Conservation (phyloP, 108 stramenopile species). For the Cyclotella atomus region DNA sequence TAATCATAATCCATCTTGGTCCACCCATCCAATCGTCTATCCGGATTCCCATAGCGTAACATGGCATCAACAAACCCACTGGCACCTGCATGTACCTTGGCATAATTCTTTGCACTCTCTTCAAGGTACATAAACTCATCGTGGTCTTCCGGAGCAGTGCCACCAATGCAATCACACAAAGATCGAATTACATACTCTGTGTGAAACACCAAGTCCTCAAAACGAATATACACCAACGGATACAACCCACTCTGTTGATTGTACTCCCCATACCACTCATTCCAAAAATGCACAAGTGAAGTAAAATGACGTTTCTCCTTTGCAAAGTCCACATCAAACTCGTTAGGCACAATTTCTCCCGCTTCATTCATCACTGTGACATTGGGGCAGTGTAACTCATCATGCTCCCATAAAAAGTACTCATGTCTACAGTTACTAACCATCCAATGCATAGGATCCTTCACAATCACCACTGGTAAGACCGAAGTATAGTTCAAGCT, state of each 20-base stretch:
- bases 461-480: slow-evolving; percentile 68
- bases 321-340: slow-evolving; percentile 56
- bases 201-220: slow-evolving; percentile 76
- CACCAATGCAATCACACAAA: slow-evolving; percentile 78
- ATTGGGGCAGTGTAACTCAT: slow-evolving; percentile 19
- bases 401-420: slow-evolving; percentile 61
- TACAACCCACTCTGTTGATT: slow-evolving; percentile 18
- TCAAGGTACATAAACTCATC: slow-evolving; percentile 51
- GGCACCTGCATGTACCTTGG: slow-evolving; percentile 31
- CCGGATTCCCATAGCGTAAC: slow-evolving; percentile 20
- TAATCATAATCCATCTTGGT: slow-evolving; percentile 15
- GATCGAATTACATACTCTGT: slow-evolving; percentile 47
- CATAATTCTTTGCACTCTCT: slow-evolving; percentile 59
- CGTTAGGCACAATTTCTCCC: background rate
- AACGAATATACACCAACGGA: slow-evolving; percentile 64
- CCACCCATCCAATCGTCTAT: slow-evolving; percentile 24
- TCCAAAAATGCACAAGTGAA: slow-evolving; percentile 62
- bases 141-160: slow-evolving; percentile 30
- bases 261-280: slow-evolving; percentile 71
- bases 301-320: slow-evolving; percentile 42
- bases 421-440: slow-evolving; percentile 67
- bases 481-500: slow-evolving; percentile 52
- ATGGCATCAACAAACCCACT: slow-evolving; percentile 17
- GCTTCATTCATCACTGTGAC: background rate
- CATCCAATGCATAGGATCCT: slow-evolving; percentile 77